Percentiles rank a stretch among this genome's conserved stretches.
phyloP scores from a whole-genome alignment of 2,329 filamentous ascomycete species.

The Monilinia fructigena region DNA sequence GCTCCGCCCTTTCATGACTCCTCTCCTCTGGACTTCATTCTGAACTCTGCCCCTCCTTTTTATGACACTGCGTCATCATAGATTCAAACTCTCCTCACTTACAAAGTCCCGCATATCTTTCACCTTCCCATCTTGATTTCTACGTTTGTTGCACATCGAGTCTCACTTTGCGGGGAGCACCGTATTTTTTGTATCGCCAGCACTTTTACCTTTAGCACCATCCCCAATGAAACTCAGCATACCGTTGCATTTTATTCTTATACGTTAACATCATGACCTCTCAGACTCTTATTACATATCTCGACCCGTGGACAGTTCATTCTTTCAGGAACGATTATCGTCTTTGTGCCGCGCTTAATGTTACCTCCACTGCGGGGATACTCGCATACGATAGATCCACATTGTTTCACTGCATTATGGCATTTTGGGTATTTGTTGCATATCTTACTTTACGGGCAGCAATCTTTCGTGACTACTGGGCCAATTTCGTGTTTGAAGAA shows the following conservation, averaged over 20 bases:
- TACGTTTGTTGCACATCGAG: constrained; percentile 17
- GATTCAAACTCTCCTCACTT: neutral
- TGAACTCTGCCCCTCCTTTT: neutral
- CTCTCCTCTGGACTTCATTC: neutral
- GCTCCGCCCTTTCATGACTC: neutral
- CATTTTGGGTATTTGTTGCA: neutral
- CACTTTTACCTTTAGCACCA: neutral
- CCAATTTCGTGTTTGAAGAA: neutral
- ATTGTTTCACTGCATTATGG: neutral
- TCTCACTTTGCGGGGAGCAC: neutral
- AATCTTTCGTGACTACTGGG: neutral
- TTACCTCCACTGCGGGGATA: constrained; percentile 3
- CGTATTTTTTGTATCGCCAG: neutral
- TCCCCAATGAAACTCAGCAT: neutral
- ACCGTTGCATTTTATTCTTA: no score
- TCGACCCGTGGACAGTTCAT: neutral
- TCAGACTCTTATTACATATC: neutral
- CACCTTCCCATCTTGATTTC: neutral
- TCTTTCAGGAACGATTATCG: neutral
- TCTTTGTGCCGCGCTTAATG: neutral
- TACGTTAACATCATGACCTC: neutral
- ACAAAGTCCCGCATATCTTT: neutral
- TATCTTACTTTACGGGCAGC: constrained; percentile 16
- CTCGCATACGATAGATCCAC: neutral
- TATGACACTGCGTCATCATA: neutral